Conservation (phyloP, 192 early-diverging fungal species). For the Dimargaris cristalligena region DNA sequence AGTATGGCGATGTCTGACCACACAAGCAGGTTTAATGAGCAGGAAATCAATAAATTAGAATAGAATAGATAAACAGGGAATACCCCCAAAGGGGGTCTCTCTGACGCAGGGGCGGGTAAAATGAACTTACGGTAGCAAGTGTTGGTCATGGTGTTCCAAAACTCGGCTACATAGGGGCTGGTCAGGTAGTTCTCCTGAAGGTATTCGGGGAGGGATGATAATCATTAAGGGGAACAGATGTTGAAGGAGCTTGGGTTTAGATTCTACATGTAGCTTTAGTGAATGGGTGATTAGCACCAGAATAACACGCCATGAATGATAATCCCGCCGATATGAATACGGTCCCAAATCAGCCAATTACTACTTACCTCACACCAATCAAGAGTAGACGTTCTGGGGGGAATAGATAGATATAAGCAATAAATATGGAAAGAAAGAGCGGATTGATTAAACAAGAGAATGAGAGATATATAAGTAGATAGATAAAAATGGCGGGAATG, state of each 20-base stretch:
- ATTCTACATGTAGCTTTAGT: no score
- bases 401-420: no score
- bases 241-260: not conserved
- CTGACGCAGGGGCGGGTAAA: no score
- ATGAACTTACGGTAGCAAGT: constrained; percentile 27
- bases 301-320: no score
- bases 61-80: not conserved
- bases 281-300: no score
- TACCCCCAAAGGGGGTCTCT: no score
- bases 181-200: constrained; percentile 47
- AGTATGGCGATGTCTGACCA: not conserved
- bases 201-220: not conserved
- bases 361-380: constrained; percentile 60
- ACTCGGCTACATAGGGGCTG: constrained; percentile 50
- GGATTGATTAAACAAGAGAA: no score
- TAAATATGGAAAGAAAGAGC: no score
- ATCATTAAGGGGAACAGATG: not conserved
- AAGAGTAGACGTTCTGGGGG: constrained; percentile 37
- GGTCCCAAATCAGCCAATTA: no score
- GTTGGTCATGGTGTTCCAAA: constrained; percentile 53
- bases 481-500: not conserved
- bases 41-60: not conserved
- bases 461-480: not conserved
- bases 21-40: not conserved
- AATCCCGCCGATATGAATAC: no score